Evolutionary conservation across 2,329 filamentous ascomycete species (phyloP), one percentile per base, ranked within the genome.

Genomic region (Atkinsonella texensis): DNA sequence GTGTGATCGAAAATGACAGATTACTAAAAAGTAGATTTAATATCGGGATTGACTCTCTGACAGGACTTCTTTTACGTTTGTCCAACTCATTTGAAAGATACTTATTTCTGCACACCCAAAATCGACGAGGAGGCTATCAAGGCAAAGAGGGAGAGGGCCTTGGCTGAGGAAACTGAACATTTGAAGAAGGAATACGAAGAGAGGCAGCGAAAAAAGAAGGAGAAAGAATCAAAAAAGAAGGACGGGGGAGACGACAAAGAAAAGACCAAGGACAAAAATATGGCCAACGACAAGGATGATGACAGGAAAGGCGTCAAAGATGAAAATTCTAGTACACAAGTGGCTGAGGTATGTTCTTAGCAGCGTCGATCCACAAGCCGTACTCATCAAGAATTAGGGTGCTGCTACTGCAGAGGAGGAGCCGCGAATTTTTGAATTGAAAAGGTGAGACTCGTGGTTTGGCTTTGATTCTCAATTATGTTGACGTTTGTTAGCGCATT

Each of bases 21-120:
- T 18, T 9, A 11, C 41, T 23, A 13, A 11, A 13, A 12, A 13
- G n/a, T 11, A 43, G 41, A 17, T 18, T 43, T 13, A 15, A 18
- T 12, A 28, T n/a, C 20, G 41, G 15, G 17, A 23, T 43, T 53
- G 32, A 55, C 48, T 10, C 10, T 2, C 4, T 7, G 9, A 38
- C 49, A 68, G 75, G 89, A 95, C 65, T 94, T 89, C 69, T 97
- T 98, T 72, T 96, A 94, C 65, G 80, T 94, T 44, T 98, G 93
- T 60, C 76, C 83, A 6, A 74, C 77, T 33, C 93, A 98, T 67
- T 72, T 97, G 9, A 87, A 85, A 61, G 93, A 97, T 62, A 75
- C 74, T 33, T 81, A 85, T 41, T 97, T 96, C 66, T 91, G 87
- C 62, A 73, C 76, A 61, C 84, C 87, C 54, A 83, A 85, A 54